Conservation (phyloP, 2,329 filamentous ascomycete genomes). For the Scleromitrula shiraiana region DNA sequence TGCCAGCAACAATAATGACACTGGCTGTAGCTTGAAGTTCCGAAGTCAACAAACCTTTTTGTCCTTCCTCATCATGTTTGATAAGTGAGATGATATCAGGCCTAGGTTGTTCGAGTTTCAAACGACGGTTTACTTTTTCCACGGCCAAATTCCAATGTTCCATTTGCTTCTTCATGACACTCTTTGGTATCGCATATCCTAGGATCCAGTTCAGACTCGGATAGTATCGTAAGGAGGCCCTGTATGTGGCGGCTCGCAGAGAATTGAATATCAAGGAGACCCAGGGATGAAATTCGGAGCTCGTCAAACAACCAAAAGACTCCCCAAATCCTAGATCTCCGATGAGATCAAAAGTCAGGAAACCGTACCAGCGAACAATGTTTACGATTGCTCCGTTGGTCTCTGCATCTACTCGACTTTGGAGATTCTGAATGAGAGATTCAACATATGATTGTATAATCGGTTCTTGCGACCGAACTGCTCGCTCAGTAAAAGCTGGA, state of each 20-base stretch:
- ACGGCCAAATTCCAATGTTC: not conserved
- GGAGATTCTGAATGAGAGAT: not conserved
- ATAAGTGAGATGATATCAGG: not conserved
- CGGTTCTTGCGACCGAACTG: conserved; percentile 25
- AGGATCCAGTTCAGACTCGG: not conserved
- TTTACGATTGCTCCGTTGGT: conserved; percentile 7
- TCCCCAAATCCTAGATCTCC: conserved; percentile 39
- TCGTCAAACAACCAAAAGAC: conserved; percentile 31
- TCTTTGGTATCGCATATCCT: not conserved
- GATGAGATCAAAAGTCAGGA: conserved; percentile 32
- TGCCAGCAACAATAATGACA: not conserved
- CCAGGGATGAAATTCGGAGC: conserved; percentile 2
- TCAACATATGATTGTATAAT: conserved; percentile 13
- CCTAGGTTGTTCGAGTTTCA: not conserved
- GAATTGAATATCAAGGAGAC: not conserved
- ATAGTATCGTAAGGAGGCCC: not conserved
- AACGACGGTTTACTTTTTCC: not conserved
- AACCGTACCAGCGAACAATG: conserved; percentile 31
- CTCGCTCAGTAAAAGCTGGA: conserved; percentile 26
- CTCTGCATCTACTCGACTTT: not conserved
- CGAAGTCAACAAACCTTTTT: not conserved
- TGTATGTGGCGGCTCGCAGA: not conserved
- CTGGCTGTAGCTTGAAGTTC: not conserved
- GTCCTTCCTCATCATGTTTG: not conserved
- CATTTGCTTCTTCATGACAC: not conserved